phyloP scores from a whole-genome alignment of 2,329 filamentous ascomycete species.

The Diaporthe amygdali region DNA sequence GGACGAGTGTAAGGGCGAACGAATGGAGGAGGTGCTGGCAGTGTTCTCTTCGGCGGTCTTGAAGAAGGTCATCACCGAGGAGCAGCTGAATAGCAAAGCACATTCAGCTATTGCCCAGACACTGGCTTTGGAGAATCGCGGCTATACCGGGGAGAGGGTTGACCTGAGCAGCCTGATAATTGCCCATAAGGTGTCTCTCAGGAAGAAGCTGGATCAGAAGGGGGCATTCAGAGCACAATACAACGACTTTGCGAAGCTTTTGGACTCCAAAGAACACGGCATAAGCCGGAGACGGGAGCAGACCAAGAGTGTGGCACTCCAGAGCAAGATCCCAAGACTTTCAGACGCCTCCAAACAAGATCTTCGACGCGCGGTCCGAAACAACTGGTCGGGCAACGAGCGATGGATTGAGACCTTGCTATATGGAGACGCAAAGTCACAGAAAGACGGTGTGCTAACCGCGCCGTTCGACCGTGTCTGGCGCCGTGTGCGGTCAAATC shows the following conservation, averaged over 20 bases:
- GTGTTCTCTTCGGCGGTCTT: slow-evolving; percentile 85
- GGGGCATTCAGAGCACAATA: slow-evolving; percentile 64
- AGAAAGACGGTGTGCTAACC: slow-evolving; percentile 67
- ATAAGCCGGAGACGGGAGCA: slow-evolving; percentile 60
- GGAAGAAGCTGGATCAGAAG: slow-evolving; percentile 63
- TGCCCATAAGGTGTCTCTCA: slow-evolving; percentile 73
- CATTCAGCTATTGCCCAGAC: slow-evolving; percentile 56
- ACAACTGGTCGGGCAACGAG: slow-evolving; percentile 81
- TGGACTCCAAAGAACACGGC: slow-evolving; percentile 67
- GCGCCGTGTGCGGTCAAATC: slow-evolving; percentile 66
- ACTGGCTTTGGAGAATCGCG: slow-evolving; percentile 64
- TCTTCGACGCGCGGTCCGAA: slow-evolving; percentile 65
- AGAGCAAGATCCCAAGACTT: slow-evolving; percentile 26
- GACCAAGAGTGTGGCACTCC: slow-evolving; percentile 32
- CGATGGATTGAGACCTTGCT: slow-evolving; percentile 76
- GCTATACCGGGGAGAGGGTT: slow-evolving; percentile 58
- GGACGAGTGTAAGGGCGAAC: slow-evolving; percentile 93
- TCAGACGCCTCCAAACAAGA: slow-evolving; percentile 50
- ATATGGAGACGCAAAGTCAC: slow-evolving; percentile 64
- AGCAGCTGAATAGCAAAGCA: slow-evolving; percentile 28
- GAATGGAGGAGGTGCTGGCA: slow-evolving; percentile 84
- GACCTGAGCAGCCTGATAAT: slow-evolving; percentile 71
- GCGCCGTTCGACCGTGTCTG: slow-evolving; percentile 75
- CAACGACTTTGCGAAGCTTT: slow-evolving; percentile 65
- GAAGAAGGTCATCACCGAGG: slow-evolving; percentile 64